These are phyloP conservation scores for Fusarium praegraminearum DNA, from an alignment of 2,329 filamentous ascomycete species.

Conservation along the genomic window DNA sequence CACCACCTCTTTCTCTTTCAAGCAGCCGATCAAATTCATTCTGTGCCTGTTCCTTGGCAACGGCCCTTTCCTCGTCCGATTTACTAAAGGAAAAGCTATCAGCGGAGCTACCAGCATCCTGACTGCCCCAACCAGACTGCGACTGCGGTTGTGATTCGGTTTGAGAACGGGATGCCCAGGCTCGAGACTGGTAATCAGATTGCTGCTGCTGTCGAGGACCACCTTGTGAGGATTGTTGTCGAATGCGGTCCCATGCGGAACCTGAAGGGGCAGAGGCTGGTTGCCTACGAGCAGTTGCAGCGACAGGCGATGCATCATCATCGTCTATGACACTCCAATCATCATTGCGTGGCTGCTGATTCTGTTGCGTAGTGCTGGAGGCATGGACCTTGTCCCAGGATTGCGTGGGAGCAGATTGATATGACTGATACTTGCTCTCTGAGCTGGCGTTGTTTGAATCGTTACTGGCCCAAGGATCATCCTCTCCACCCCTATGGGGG, in stretches of 20 bases:
- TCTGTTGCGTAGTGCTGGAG: slow-evolving; percentile 17
- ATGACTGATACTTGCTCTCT: slow-evolving; percentile 2
- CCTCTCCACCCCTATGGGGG: slow-evolving; percentile 16
- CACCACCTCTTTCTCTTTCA: slow-evolving; percentile 57
- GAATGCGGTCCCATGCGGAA: slow-evolving; percentile 61
- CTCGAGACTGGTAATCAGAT: slow-evolving; percentile 26
- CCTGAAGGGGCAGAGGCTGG: slow-evolving; percentile 29
- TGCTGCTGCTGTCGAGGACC: slow-evolving; percentile 36
- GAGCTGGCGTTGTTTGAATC: slow-evolving; percentile 5
- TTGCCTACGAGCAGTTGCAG: slow-evolving; percentile 49
- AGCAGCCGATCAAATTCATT: slow-evolving; percentile 64
- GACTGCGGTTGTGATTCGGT: slow-evolving; percentile 27
- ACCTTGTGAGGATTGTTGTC: slow-evolving; percentile 49
- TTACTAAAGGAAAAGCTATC: slow-evolving; percentile 53
- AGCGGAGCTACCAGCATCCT: slow-evolving; percentile 43
- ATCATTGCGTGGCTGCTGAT: slow-evolving; percentile 19
- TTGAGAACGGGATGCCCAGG: slow-evolving; percentile 31
- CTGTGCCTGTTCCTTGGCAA: slow-evolving; percentile 61
- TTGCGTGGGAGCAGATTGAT: background rate
- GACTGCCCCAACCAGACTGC: slow-evolving; percentile 45
- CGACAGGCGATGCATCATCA: slow-evolving; percentile 59
- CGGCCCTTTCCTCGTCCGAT: slow-evolving; percentile 53
- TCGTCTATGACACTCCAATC: slow-evolving; percentile 47
- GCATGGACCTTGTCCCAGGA: slow-evolving; percentile 19
- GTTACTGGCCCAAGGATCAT: slow-evolving; percentile 17